Percentiles rank a stretch among this genome's conserved stretches.
These are phyloP conservation scores for Nitzschia palea DNA, from an alignment of 108 stramenopile species.

Conservation along the genomic window DNA sequence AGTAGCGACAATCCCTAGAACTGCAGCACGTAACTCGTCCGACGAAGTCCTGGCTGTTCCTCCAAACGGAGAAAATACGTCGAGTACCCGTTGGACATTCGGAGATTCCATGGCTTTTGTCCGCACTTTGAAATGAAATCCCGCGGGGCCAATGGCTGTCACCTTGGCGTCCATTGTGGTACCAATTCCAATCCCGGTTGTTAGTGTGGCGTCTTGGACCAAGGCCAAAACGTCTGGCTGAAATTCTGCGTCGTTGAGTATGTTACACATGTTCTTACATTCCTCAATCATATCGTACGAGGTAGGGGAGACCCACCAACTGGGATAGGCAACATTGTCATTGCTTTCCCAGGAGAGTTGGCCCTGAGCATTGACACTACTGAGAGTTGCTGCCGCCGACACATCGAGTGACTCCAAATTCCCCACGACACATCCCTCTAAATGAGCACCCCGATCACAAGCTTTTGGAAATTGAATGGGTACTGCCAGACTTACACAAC, in stretches of 20 bases:
- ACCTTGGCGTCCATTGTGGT: conserved; percentile 5
- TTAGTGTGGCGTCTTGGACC: conserved; percentile 10
- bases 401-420: conserved; percentile 35
- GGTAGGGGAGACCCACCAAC: conserved; percentile 25
- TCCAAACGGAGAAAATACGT: conserved; percentile 29
- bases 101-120: neutral
- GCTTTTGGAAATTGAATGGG: conserved; percentile 38
- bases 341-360: neutral
- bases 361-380: neutral
- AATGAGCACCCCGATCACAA: conserved; percentile 14
- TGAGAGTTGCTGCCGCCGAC: conserved; percentile 4
- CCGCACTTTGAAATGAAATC: conserved; percentile 21
- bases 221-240: conserved; percentile 13
- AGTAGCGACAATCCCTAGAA: conserved; percentile 26
- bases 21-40: conserved; percentile 28
- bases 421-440: conserved; percentile 29
- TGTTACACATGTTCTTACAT: conserved; percentile 5
- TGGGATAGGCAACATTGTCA: neutral
- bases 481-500: conserved; percentile 35
- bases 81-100: neutral
- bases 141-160: conserved; percentile 21
- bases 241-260: conserved; percentile 29
- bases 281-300: conserved; percentile 3
- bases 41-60: neutral
- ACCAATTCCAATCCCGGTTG: neutral